phyloP scores from a whole-genome alignment of 1,139 yeast genomes.

The Saccharomycopsis hybrid region DNA sequence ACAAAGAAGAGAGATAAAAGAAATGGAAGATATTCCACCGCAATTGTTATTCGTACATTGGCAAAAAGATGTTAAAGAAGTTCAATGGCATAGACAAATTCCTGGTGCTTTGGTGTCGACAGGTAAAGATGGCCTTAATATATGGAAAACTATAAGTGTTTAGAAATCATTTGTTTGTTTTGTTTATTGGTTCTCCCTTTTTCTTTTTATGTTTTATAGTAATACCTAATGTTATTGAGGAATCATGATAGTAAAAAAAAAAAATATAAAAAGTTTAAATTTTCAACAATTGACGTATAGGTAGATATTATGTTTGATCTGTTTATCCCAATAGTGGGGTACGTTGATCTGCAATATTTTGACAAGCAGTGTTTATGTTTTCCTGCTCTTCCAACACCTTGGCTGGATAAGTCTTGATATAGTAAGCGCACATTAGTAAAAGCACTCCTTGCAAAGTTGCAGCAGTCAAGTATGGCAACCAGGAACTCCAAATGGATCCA shows the following conservation, averaged over 20 bases:
- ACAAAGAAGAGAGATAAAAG: slow-evolving; percentile 62
- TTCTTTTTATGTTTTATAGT: not conserved
- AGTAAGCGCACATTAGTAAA: slow-evolving; percentile 46
- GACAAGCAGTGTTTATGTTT: not conserved
- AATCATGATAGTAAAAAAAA: too few relatives aligned
- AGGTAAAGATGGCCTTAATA: slow-evolving; percentile 89
- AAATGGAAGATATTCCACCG: slow-evolving; percentile 87
- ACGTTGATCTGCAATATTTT: not conserved
- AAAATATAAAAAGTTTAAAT: too few relatives aligned
- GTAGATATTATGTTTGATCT: too few relatives aligned
- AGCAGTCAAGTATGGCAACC: slow-evolving; percentile 75
- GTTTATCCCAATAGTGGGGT: not conserved
- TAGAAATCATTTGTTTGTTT: slow-evolving; percentile 26
- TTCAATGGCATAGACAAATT: slow-evolving; percentile 94
- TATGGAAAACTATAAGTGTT: slow-evolving; percentile 96
- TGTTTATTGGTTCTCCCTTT: not conserved
- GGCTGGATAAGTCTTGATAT: slow-evolving; percentile 16
- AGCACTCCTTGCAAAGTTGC: slow-evolving; percentile 58
- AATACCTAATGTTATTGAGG: too few relatives aligned
- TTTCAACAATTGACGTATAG: too few relatives aligned
- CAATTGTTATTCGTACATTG: slow-evolving; percentile 95
- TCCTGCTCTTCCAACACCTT: slow-evolving; percentile 6
- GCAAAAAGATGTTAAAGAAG: slow-evolving; percentile 97
- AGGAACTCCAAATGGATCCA: slow-evolving; percentile 82
- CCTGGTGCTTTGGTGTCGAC: slow-evolving; percentile 95